Base-by-base conservation (phyloP, 495 filamentous ascomycete species). In the Entonaema liquescens region DNA sequence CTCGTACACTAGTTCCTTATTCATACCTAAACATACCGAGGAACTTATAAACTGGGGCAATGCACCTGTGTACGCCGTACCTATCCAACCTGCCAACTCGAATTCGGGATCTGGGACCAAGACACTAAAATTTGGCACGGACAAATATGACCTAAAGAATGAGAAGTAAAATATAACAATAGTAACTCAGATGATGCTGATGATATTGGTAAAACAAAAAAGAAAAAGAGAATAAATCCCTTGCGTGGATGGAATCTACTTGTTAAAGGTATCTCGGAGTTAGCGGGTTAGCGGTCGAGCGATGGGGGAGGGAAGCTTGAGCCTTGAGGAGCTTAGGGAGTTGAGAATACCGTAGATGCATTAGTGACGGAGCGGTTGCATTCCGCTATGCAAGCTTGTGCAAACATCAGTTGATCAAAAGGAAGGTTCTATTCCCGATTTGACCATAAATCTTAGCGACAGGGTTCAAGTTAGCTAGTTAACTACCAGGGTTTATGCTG, bases 311-410 rank as follows among this genome's bases (percentile, higher is more conserved):
- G 6, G 56, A 42, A 44, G 23, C 36, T 13, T 36, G 13, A 36
- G 31, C 21, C 26, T 59, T 36, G 28, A 26, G 29, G 28, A 65
- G 29, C 25, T 31, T 21, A 56, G 15, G 40, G 40, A 61, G 38
- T 15, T 58, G 19, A n/a, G n/a, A 56, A 61, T 67, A 71, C 59
- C 68, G 69, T 64, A 56, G n/a, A 17, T 59, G 25, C 62, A 72
- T 72, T 65, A 66, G 62, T 61, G 62, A 62, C 55, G 65, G 61
- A 66, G 42, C 5, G 38, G 70, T 72, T 65, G 33, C 65, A 65
- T 68, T 61, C 70, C 60, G 65, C 65, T 63, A 67, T 73, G 70
- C 65, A 68, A 53, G 52, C 47, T 73, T 73, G 70, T 73, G 70
- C 65, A 73, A 62, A 65, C 61, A 44, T 58, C 9, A 44, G 64